Conservation (phyloP, 2,329 filamentous ascomycete species). For the Clonostachys solani region DNA sequence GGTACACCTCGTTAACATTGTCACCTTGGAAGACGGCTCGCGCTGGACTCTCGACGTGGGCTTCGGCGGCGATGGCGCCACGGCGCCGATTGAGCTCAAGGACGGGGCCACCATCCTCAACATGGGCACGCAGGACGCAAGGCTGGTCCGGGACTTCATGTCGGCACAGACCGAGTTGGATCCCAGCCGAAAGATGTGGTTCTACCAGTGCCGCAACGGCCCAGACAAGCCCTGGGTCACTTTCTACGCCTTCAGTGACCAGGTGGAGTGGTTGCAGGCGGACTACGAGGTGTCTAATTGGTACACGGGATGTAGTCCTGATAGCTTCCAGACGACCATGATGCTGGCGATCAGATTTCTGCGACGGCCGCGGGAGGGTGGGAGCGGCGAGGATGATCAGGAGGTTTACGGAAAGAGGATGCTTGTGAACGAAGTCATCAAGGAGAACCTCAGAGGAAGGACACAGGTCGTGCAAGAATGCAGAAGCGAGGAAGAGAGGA, state of each 20-base stretch:
- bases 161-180: constrained; percentile 33
- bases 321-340: constrained; percentile 48
- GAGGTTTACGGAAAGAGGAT: constrained; percentile 48
- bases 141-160: constrained; percentile 44
- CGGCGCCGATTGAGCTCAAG: constrained; percentile 49
- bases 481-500: constrained; percentile 45
- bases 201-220: constrained; percentile 55
- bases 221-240: constrained; percentile 46
- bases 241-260: constrained; percentile 61
- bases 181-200: constrained; percentile 47
- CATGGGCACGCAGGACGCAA: constrained; percentile 51
- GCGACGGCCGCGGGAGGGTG: constrained; percentile 26
- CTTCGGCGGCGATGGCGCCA: constrained; percentile 60
- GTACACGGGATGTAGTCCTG: constrained; percentile 41
- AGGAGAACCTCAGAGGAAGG: constrained; percentile 45
- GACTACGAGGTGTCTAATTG: constrained; percentile 61
- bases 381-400: constrained; percentile 31
- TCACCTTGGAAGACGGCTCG: constrained; percentile 43
- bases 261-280: constrained; percentile 52
- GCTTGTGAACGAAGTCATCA: constrained; percentile 45
- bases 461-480: constrained; percentile 41
- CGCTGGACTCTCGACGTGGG: constrained; percentile 56
- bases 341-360: constrained; percentile 53
- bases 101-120: constrained; percentile 36
- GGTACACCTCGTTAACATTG: constrained; percentile 58